Conservation (phyloP, 768 basidiomycete species). For the Termitomyces bulborhizus region DNA sequence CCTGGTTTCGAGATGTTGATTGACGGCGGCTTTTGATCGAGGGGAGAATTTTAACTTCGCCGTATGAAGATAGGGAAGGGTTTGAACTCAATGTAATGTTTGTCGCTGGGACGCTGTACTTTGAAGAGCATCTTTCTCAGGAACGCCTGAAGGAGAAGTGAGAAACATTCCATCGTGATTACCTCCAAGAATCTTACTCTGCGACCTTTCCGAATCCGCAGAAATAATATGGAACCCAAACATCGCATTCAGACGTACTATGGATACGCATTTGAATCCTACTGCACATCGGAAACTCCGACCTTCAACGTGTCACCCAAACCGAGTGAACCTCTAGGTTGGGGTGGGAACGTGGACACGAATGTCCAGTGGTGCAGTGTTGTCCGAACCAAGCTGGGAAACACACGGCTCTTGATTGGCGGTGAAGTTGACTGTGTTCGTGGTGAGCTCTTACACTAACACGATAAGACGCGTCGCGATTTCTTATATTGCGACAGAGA, state of each 20-base stretch:
- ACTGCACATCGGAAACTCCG: constrained; percentile 57
- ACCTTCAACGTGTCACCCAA: constrained; percentile 17
- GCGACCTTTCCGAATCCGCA: constrained; percentile 19
- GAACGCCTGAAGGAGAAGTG: constrained; percentile 60
- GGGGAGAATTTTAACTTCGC: constrained; percentile 70
- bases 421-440: constrained; percentile 90
- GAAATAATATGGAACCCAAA: constrained; percentile 59
- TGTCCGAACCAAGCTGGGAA: constrained; percentile 78
- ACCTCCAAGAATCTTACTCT: neutral
- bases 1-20: neutral
- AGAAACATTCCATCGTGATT: constrained; percentile 15
- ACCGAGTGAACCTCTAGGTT: constrained; percentile 39
- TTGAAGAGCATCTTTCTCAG: constrained; percentile 67
- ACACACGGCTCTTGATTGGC: constrained; percentile 68
- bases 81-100: constrained; percentile 85
- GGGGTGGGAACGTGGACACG: constrained; percentile 81
- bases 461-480: neutral
- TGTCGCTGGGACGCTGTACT: constrained; percentile 61
- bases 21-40: constrained; percentile 23
- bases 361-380: constrained; percentile 90
- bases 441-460: constrained; percentile 34
- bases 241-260: constrained; percentile 69
- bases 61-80: constrained; percentile 74
- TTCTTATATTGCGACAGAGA: constrained; percentile 32
- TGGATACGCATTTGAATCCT: constrained; percentile 88